phyloP scores from a whole-genome alignment of 441 rosid genomes.

The Populus tomentosa region DNA sequence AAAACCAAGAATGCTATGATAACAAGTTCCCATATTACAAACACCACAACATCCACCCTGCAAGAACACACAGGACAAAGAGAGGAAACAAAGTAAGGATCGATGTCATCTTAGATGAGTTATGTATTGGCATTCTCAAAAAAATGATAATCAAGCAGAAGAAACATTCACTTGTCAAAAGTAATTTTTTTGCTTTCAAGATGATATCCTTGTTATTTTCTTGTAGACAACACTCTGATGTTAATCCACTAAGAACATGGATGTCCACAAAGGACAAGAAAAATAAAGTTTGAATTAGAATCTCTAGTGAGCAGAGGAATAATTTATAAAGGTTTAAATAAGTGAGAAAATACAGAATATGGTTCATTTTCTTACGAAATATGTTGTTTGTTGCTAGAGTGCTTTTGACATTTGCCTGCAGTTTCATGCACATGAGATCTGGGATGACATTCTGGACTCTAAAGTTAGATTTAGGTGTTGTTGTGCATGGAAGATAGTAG shows the following conservation, averaged over 20 bases:
- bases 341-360: neutral
- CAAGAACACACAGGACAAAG: slow-evolving; percentile 17
- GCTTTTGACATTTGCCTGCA: neutral
- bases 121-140: neutral
- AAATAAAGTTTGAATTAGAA: neutral
- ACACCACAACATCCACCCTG: slow-evolving; percentile 89
- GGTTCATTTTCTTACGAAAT: neutral
- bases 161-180: neutral
- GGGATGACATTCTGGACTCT: neutral
- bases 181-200: neutral
- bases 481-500: neutral
- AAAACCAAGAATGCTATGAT: slow-evolving; percentile 83
- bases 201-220: neutral
- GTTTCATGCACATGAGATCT: neutral
- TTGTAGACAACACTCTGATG: neutral
- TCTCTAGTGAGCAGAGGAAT: neutral
- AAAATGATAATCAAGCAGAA: too few relatives aligned
- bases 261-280: neutral
- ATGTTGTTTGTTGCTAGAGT: neutral
- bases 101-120: neutral
- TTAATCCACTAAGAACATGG: neutral
- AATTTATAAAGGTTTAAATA: neutral
- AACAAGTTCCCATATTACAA: slow-evolving; percentile 86
- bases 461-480: neutral
- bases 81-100: slow-evolving; percentile 8